These are phyloP conservation scores for Hypoxylon sp. DNA, from an alignment of 2,329 filamentous ascomycete species.

Conservation along the genomic window DNA sequence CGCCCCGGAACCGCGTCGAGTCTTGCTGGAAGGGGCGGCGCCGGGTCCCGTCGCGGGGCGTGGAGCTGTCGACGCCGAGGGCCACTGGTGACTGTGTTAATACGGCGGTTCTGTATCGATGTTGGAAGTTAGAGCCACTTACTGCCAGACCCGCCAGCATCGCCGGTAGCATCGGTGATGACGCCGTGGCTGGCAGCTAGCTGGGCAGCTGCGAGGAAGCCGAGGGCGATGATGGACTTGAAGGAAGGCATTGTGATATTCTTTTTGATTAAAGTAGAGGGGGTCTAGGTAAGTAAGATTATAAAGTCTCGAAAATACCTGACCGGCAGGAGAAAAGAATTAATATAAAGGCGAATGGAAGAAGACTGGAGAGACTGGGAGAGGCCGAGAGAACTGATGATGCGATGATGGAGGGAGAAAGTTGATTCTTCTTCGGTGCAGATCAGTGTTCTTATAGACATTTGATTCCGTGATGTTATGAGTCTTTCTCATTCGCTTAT, in stretches of 20 bases:
- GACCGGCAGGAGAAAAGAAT: constrained; percentile 48
- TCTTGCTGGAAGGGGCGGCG: constrained; percentile 76
- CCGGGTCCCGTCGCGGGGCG: constrained; percentile 73
- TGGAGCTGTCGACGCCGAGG: constrained; percentile 66
- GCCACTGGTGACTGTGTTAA: constrained; percentile 53
- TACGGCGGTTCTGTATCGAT: neutral
- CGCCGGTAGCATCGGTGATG: constrained; percentile 70
- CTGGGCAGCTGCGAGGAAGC: constrained; percentile 67
- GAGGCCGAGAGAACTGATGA: constrained; percentile 40
- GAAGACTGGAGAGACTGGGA: constrained; percentile 20
- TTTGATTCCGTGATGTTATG: constrained; percentile 29
- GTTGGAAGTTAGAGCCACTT: constrained; percentile 34
- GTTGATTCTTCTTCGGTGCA: constrained; percentile 21
- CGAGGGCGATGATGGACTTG: constrained; percentile 57
- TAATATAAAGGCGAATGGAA: constrained; percentile 33
- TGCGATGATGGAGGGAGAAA: constrained; percentile 44
- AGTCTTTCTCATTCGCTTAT: constrained; percentile 18
- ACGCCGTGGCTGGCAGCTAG: constrained; percentile 73
- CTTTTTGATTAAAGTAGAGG: neutral
- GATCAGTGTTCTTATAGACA: constrained; percentile 45
- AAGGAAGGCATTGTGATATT: constrained; percentile 50
- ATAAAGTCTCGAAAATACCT: constrained; percentile 40
- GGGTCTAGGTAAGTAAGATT: constrained; percentile 30
- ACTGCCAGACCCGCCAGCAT: constrained; percentile 70
- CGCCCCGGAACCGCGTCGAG: constrained; percentile 72